These are phyloP conservation scores for Apophysomyces sp. DNA, from an alignment of 371 early-diverging fungal species.

Conservation along the genomic window DNA sequence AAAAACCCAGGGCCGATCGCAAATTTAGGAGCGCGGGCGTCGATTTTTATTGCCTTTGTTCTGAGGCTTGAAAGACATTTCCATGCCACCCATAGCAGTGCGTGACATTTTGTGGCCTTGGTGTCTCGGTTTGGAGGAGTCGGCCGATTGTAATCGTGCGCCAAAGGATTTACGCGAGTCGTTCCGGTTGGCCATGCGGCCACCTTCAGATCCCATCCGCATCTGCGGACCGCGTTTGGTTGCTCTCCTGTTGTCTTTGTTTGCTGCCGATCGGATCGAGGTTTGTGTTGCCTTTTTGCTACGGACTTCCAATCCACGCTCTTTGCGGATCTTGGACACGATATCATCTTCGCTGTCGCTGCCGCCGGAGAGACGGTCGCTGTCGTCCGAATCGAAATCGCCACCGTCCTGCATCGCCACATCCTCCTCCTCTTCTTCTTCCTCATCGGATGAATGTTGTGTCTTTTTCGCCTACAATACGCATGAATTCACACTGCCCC, in stretches of 20 bases:
- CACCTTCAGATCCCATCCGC: constrained; percentile 53
- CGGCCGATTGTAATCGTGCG: constrained; percentile 34
- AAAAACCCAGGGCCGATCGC: not conserved
- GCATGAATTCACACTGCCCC: too few species aligned
- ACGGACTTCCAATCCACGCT: constrained; percentile 40
- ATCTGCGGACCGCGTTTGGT: constrained; percentile 48
- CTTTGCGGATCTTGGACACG: constrained; percentile 45
- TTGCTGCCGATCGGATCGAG: constrained; percentile 18
- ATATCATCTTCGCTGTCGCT: constrained; percentile 50
- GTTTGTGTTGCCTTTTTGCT: constrained; percentile 23
- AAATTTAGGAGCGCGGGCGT: constrained; percentile 1
- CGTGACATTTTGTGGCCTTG: constrained; percentile 53
- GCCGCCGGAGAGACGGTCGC: constrained; percentile 37
- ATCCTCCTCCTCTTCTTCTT: constrained; percentile 44
- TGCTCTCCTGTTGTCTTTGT: constrained; percentile 29
- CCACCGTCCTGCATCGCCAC: constrained; percentile 8
- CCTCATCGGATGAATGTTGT: constrained; percentile 42
- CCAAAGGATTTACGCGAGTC: constrained; percentile 45
- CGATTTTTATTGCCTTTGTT: constrained; percentile 12
- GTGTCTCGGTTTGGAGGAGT: constrained; percentile 17
- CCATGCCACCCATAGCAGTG: constrained; percentile 65
- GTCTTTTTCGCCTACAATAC: constrained; percentile 30
- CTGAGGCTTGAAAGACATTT: constrained; percentile 58
- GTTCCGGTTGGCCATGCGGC: constrained; percentile 24
- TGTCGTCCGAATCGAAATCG: constrained; percentile 47